Percentiles rank a stretch among this genome's conserved stretches.
These are phyloP conservation scores for Cyberlindnera euphorbiiphila DNA, from an alignment of 805 yeast genomes.

Conservation along the genomic window DNA sequence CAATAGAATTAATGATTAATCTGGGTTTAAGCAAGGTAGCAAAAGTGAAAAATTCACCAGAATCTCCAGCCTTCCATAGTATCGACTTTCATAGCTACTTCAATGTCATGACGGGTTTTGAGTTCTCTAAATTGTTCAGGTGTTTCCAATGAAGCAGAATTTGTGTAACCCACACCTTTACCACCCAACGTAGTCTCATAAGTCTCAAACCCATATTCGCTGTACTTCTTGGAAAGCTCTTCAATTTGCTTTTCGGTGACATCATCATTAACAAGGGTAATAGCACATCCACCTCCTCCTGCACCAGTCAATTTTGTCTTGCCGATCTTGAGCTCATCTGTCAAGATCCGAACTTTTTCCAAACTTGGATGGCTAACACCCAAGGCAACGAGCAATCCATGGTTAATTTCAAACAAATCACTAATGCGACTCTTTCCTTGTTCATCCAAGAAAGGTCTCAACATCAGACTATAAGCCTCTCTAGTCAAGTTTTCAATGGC, in stretches of 20 bases:
- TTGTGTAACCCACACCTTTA: constrained; percentile 67
- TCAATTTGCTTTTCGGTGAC: constrained; percentile 33
- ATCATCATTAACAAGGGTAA: constrained; percentile 59
- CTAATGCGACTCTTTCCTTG: constrained; percentile 42
- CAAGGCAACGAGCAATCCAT: constrained; percentile 76
- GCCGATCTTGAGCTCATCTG: constrained; percentile 66
- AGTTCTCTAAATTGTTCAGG: constrained; percentile 37
- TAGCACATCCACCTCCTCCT: constrained; percentile 99
- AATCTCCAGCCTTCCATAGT: constrained; percentile 48
- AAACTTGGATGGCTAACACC: constrained; percentile 94
- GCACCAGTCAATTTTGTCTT: constrained; percentile 96
- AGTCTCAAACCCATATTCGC: constrained; percentile 58
- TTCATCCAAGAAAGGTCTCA: constrained; percentile 44
- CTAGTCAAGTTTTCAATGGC: constrained; percentile 73
- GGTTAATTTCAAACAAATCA: constrained; percentile 74
- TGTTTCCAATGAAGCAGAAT: constrained; percentile 17
- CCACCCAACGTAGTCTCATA: constrained; percentile 86
- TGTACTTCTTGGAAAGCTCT: constrained; percentile 35
- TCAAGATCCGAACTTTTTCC: constrained; percentile 65
- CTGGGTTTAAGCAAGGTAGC: no score
- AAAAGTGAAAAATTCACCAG: constrained; percentile 58
- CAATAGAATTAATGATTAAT: no score
- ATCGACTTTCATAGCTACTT: constrained; percentile 42
- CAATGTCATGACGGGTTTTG: constrained; percentile 44
- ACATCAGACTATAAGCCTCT: constrained; percentile 67